A percentile compares a stretch with the other conserved stretches of the same genome.
Conservation (phyloP, 305 asterid species). For the Lippia alba region DNA sequence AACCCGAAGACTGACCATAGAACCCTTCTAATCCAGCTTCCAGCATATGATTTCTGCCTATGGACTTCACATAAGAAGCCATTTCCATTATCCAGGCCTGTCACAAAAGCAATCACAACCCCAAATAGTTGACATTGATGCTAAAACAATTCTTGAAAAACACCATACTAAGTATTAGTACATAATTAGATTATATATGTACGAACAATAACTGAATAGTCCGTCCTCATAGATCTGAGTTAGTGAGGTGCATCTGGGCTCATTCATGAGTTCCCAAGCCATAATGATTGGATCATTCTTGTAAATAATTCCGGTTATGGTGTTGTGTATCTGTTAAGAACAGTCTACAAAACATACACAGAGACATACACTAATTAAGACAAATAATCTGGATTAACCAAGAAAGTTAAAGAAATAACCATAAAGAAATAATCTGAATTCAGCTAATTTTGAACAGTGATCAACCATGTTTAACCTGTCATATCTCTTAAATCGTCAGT, state of each 20-base stretch:
- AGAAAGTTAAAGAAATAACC: background rate
- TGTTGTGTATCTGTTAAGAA: conserved; percentile 73
- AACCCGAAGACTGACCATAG: conserved; percentile 70
- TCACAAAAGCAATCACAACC: no score
- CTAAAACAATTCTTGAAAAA: background rate
- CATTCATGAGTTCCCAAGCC: conserved; percentile 99
- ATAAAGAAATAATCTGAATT: no score
- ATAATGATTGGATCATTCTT: conserved; percentile 93
- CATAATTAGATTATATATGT: conserved; percentile 2
- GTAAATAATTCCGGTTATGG: conserved; percentile 60
- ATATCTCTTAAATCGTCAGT: no score
- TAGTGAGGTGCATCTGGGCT: conserved; percentile 91
- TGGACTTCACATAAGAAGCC: conserved; percentile 78
- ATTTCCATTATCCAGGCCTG: conserved; percentile 88
- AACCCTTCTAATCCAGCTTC: conserved; percentile 95
- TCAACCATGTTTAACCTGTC: no score
- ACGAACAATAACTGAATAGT: conserved; percentile 61
- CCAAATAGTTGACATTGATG: background rate
- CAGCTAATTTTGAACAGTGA: no score
- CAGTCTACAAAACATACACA: conserved; percentile 53
- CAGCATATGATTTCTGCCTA: conserved; percentile 75
- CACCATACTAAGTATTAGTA: background rate
- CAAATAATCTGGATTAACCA: background rate
- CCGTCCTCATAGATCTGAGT: conserved; percentile 83
- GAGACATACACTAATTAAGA: background rate